These are phyloP conservation scores for Coemansia sp. DNA, from an alignment of 192 early-diverging fungal genomes.

Conservation along the genomic window DNA sequence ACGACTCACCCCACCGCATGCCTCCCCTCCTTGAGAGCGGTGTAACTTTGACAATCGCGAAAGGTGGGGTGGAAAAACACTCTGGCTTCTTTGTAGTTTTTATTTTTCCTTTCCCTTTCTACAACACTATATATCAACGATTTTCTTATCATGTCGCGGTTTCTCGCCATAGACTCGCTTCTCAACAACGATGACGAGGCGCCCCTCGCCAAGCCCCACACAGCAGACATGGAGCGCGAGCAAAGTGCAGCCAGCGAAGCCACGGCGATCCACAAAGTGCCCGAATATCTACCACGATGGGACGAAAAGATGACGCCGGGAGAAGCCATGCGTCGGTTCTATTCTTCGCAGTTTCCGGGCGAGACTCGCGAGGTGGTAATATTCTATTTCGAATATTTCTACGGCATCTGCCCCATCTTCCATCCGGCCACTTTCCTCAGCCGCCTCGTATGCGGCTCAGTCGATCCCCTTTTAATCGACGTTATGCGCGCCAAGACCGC, in stretches of 20 bases:
- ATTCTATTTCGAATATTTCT: conserved; percentile 46
- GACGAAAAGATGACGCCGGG: conserved; percentile 8
- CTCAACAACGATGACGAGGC: not conserved
- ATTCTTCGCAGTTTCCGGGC: conserved; percentile 20
- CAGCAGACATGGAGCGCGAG: not conserved
- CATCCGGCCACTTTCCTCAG: conserved; percentile 45
- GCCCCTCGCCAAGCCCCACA: too few relatives aligned
- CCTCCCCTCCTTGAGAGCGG: too few relatives aligned
- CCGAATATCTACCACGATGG: not conserved
- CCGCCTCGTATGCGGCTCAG: conserved; percentile 26
- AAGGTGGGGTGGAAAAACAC: too few relatives aligned
- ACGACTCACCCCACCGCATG: too few relatives aligned
- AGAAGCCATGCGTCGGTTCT: conserved; percentile 26
- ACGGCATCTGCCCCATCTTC: conserved; percentile 44
- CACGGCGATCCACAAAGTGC: not conserved
- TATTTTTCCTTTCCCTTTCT: not conserved
- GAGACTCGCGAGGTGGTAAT: conserved; percentile 36
- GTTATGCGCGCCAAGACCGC: conserved; percentile 40
- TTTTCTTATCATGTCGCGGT: not conserved
- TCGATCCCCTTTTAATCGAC: conserved; percentile 38
- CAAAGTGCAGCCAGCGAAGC: not conserved
- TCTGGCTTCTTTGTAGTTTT: not conserved
- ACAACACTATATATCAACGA: not conserved
- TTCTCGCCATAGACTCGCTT: not conserved
- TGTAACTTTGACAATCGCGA: too few relatives aligned